These are phyloP conservation scores for Talaromyces trachyspermus DNA, from an alignment of 495 filamentous ascomycete genomes.

Conservation along the genomic window DNA sequence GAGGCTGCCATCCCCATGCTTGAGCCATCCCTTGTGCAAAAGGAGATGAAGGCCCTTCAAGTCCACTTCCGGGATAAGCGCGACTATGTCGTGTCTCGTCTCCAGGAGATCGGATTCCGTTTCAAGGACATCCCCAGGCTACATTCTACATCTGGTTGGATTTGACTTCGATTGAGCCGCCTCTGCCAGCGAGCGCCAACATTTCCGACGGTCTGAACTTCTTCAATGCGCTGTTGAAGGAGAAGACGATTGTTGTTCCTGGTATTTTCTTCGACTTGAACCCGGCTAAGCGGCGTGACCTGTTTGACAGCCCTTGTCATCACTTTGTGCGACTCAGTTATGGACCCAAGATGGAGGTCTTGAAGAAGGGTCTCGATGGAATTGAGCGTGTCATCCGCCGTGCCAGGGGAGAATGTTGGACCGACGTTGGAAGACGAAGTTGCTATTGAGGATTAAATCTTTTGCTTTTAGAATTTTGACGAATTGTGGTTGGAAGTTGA, in stretches of 20 bases:
- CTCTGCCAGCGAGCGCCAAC: constrained; percentile 38
- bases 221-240: constrained; percentile 84
- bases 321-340: constrained; percentile 91
- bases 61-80: constrained; percentile 81
- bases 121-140: constrained; percentile 68
- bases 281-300: constrained; percentile 76
- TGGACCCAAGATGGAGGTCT: constrained; percentile 79
- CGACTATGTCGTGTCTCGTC: constrained; percentile 74
- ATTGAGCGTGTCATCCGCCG: constrained; percentile 68
- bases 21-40: constrained; percentile 66
- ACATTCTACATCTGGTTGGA: constrained; percentile 92
- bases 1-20: constrained; percentile 90
- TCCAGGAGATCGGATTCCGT: constrained; percentile 77
- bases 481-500: not conserved
- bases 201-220: constrained; percentile 93
- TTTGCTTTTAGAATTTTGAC: not conserved
- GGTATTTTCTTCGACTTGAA: constrained; percentile 84
- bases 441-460: constrained; percentile 25
- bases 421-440: constrained; percentile 33
- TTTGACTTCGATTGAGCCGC: constrained; percentile 41
- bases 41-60: constrained; percentile 89
- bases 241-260: constrained; percentile 92
- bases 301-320: constrained; percentile 94
- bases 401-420: constrained; percentile 26
- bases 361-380: constrained; percentile 78